A percentile compares a stretch with the other conserved stretches of the same genome.
Evolutionary conservation across 139 green algal species (phyloP).

Genomic region (Desmodesmus armatus): DNA sequence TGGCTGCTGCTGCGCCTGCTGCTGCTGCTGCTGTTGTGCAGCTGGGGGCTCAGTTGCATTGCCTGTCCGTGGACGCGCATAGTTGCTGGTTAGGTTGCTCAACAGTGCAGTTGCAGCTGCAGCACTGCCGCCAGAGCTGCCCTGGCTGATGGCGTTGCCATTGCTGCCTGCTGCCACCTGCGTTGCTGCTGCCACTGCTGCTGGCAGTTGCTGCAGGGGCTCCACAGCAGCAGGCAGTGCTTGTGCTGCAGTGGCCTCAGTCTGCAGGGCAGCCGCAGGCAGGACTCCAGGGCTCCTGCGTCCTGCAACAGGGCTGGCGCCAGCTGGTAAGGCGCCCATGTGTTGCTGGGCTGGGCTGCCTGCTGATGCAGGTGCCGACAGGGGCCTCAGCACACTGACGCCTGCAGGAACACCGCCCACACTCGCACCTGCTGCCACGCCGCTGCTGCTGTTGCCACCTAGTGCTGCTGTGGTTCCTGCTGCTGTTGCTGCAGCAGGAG

Average conservation of each 20-base stretch:
- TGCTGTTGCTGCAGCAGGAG: not conserved
- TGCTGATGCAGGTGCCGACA: not conserved
- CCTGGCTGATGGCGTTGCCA: not conserved
- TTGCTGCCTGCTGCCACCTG: no score
- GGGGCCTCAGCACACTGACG: not conserved
- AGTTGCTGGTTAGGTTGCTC: no score
- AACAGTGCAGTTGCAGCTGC: slow-evolving; percentile 12
- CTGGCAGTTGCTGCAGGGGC: not conserved
- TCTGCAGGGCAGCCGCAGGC: no score
- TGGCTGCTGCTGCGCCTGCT: not conserved
- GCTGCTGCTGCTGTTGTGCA: not conserved
- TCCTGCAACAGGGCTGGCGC: not conserved
- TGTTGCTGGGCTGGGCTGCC: not conserved
- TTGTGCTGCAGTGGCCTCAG: not conserved
- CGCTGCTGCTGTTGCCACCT: not conserved
- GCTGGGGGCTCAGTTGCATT: not conserved
- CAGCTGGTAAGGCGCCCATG: not conserved
- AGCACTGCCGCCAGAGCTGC: slow-evolving; percentile 10
- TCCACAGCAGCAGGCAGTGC: not conserved
- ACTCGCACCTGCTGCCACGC: not conserved
- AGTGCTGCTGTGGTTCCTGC: no score
- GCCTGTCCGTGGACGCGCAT: no score
- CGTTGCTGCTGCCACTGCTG: not conserved
- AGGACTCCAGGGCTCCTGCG: no score
- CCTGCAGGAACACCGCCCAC: not conserved